Percentiles rank a stretch among this genome's conserved stretches.
Conservation (phyloP, 2,329 filamentous ascomycete species). For the Sclerotinia trifoliorum region DNA sequence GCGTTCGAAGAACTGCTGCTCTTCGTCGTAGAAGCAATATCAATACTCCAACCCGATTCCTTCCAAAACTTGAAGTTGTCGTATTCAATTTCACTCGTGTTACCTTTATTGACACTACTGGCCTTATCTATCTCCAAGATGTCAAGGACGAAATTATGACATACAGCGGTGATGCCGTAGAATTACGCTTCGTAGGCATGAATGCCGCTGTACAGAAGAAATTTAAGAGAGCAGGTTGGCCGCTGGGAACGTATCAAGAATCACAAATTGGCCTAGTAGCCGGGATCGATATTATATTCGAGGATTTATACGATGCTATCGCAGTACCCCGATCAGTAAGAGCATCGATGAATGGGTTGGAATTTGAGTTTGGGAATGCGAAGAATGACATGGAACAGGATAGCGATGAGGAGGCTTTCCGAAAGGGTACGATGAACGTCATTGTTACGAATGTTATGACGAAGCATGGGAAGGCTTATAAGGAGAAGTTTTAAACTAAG, state of each 20-base stretch:
- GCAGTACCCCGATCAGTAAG: neutral
- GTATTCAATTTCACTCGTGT: conserved; percentile 28
- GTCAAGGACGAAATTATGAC: conserved; percentile 24
- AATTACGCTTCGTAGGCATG: conserved; percentile 32
- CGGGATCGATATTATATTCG: conserved; percentile 14
- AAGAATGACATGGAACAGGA: conserved; percentile 14
- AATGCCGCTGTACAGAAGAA: conserved; percentile 23
- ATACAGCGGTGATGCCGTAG: conserved; percentile 27
- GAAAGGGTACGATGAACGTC: neutral
- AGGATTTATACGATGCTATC: conserved; percentile 13
- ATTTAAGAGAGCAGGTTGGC: conserved; percentile 23
- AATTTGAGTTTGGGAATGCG: conserved; percentile 3
- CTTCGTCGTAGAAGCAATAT: conserved; percentile 12
- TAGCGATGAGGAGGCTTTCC: conserved; percentile 7
- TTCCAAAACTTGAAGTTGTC: conserved; percentile 26
- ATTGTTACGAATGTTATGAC: conserved; percentile 18
- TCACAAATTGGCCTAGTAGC: conserved; percentile 13
- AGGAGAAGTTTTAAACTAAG: neutral
- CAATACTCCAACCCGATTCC: conserved; percentile 19
- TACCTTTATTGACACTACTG: conserved; percentile 28
- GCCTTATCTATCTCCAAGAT: conserved; percentile 25
- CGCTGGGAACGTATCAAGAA: conserved; percentile 12
- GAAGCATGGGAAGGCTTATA: conserved; percentile 14
- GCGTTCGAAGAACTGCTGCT: neutral
- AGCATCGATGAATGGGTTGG: conserved; percentile 11